Evolutionary conservation across 768 basidiomycete genomes (phyloP), one percentile per base, ranked within the genome.

Genomic region (Amanita inopinata): DNA sequence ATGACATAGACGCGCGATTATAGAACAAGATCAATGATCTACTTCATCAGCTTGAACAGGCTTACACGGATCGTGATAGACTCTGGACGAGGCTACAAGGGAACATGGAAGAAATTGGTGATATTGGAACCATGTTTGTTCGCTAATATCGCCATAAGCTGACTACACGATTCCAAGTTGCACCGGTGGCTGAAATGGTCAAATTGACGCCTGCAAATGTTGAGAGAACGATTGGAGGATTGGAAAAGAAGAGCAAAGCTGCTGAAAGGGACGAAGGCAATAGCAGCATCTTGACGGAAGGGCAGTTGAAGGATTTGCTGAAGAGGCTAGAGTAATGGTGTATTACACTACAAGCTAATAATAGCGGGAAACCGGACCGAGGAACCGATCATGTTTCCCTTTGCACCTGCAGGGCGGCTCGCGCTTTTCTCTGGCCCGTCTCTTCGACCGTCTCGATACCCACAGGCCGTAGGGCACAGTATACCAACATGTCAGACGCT

Each of bases 201-300:
- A 63, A 68, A 46, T 66, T 61, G 15, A 51, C 73, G n/a, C 76
- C 78, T 3, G 63, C 53, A 22, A 66, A 69, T 33, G 56, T 74
- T 23, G 81, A 83, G 51, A 66, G 66, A 32, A 65, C 65, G 5
- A 70, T 80, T 37, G 58, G 65, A 1, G 56, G 53, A 9, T 59
- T 77, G 5, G 80, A 84, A 47, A 78, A 75, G 56, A 69, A 70
- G 45, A 60, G 62, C 47, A 76, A 71, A 47, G 55, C 54, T 10
- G 50, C 73, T 5, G 63, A 65, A 27, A 66, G 65, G 35, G 61
- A 61, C 19, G 55, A 54, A 30, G 43, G 43, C 34, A 44, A 44
- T 34, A 44, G 43, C 18, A 36, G 20, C 18, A 25, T 44, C 19
- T 28, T 36, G 19, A 30, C 24, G 8, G 43, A 37, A 24, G 24